Base-by-base conservation (phyloP, 129 eudicot genomes). In the Helianthus tuberosus region DNA sequence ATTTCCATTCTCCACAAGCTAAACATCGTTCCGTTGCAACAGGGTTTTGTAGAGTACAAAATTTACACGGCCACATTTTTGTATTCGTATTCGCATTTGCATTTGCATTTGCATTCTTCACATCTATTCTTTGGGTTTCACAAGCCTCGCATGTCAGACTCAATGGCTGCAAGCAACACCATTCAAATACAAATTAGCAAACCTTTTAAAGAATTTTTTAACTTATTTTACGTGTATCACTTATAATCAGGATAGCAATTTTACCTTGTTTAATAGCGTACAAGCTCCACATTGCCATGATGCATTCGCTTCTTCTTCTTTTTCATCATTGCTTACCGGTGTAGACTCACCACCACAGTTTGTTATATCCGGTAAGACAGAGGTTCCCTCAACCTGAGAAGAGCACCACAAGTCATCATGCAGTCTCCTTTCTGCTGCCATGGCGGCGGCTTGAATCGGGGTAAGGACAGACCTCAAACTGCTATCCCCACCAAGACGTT, bases 361-460 rank as follows among this genome's bases (percentile, higher is more conserved):
- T 23, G 49, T 48, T 32, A 15, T 76, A 44, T 29, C 3, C 3
- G 39, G 64, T 39, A 50, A n/a, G n/a, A 11, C 50, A 47, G 85
- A 57, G 14, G 57, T 58, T 55, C 32, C 32, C 32, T 27, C 32
- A 27, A 27, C 32, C 32, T 81, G 75, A 23, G 98, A 88, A 43
- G 87, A 92, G 66, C 97, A 93, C 98, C 98, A 93, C 32, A 90
- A 69, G 48, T 93, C 97, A 82, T 93, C 98, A 32, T 79, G 93
- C 50, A 93, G 82, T 59, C 97, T 90, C 85, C 96, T 93, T 58
- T 93, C 96, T 41, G 98, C 97, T 47, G 97, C 98, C 98, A 93
- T 93, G 55, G 97, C 97, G 20, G 96, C 97, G 35, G 98, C 98
- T 86, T 90, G 97, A 64, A 88, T 44, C 35, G 98, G 98, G 76